Evolutionary conservation across 305 asterid genomes (phyloP), one percentile per base, ranked within the genome.

Genomic region (Fraxinus sp.): DNA sequence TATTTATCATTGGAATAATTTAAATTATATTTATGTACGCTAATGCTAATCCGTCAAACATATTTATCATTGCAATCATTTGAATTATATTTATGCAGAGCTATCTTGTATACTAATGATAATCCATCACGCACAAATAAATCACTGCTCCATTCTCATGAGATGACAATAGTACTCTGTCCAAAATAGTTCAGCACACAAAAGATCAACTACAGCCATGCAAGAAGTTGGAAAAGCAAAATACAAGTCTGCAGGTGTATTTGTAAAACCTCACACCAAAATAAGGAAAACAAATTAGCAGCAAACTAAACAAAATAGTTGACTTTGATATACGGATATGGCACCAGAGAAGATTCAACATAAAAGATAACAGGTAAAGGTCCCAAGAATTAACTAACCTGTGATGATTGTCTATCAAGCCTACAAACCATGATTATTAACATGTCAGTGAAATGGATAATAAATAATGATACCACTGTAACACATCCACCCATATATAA

Each of bases 401-500:
- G 91, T n/a, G 97, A 89, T 82, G 90, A 80, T 76, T 91, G 91
- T 77, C 89, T 79, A 74, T 89, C 91, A 44, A 88, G 82, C 94
- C 99, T 96, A 90, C 82, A 87, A 80, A 85, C 76, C 86, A 83
- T 41, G 73, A 83, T 78, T 30, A 7, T 37, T 84, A 76, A 78
- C 3, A 66, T 32, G 66, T 85, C 84, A 86, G 33, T 78, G 82
- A 8, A 71, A 72, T 80, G 30, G 37, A 74, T 64, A 74, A 80
- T 74, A 57, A 14, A 76, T 20, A 35, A 37, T 70, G 64, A 71
- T 62, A 52, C 77, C 46, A 39, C 46, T 86, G 24, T 22, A 71
- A 62, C 78, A 79, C 36, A 79, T 71, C 57, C 77, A 78, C 37
- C 72, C 71, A 68, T 79, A 82, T 49, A 83, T 44, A 76, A 32